These are phyloP conservation scores for Cephalotrichum gorgonifer DNA, from an alignment of 2,329 filamentous ascomycete species.

Conservation along the genomic window DNA sequence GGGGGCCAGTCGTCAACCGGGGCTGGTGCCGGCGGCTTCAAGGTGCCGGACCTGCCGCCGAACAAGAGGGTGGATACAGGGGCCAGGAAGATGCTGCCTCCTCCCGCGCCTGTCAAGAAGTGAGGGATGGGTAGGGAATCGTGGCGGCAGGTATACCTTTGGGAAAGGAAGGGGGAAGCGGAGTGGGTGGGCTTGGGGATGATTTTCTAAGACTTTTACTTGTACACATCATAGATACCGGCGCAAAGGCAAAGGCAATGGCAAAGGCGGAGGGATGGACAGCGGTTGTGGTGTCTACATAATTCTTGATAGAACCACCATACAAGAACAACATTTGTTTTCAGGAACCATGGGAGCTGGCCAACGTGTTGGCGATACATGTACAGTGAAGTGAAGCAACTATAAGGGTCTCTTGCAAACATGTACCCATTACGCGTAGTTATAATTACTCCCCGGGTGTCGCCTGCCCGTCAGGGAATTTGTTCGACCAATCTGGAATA, in stretches of 20 bases:
- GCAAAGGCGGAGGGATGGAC: background rate
- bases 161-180: background rate
- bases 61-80: conserved; percentile 65
- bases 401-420: too few species aligned
- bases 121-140: background rate
- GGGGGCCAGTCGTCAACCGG: conserved; percentile 42
- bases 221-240: background rate
- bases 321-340: too few species aligned
- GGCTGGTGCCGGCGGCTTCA: conserved; percentile 66
- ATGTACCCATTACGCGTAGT: too few species aligned
- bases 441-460: too few species aligned
- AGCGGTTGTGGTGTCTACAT: too few species aligned
- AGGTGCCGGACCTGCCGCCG: conserved; percentile 58
- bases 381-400: too few species aligned
- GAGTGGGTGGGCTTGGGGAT: background rate
- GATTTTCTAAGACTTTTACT: background rate
- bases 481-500: too few species aligned
- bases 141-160: too few species aligned
- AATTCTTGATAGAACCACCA: too few species aligned
- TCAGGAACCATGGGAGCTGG: too few species aligned
- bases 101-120: conserved; percentile 14
- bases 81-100: conserved; percentile 38
- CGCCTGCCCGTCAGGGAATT: too few species aligned
- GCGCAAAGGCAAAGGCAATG: background rate
- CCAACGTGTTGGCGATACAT: too few species aligned